A percentile compares a stretch with the other conserved stretches of the same genome.
These are phyloP conservation scores for Elongisporangium prolatum DNA, from an alignment of 352 stramenopile genomes.

Conservation along the genomic window DNA sequence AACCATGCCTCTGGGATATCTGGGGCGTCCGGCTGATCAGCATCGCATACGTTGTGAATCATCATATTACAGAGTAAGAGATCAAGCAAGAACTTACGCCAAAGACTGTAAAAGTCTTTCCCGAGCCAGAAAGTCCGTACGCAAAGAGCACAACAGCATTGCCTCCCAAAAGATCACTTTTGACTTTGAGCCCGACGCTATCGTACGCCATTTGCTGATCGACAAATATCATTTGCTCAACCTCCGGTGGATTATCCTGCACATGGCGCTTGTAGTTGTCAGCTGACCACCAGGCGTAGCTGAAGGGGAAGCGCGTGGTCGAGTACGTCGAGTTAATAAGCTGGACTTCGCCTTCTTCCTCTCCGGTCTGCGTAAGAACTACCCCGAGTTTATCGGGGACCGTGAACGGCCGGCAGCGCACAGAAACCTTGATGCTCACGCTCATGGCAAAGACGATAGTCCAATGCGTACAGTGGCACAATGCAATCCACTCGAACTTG, in stretches of 20 bases:
- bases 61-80: conserved; percentile 1
- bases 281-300: conserved; percentile 92
- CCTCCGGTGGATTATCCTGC: conserved; percentile 48
- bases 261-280: conserved; percentile 91
- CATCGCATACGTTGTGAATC: neutral
- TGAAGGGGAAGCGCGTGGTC: conserved; percentile 91
- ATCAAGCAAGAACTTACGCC: conserved; percentile 29
- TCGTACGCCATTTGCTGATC: conserved; percentile 90
- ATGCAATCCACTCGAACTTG: neutral
- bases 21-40: conserved; percentile 73
- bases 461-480: neutral
- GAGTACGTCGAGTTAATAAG: conserved; percentile 92
- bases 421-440: conserved; percentile 88
- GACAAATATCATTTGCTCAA: conserved; percentile 85
- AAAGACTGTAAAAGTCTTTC: conserved; percentile 94
- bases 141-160: conserved; percentile 94
- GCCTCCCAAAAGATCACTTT: conserved; percentile 83
- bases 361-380: conserved; percentile 84
- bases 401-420: conserved; percentile 85
- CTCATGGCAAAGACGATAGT: conserved; percentile 35
- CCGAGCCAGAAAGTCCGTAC: conserved; percentile 89
- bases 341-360: conserved; percentile 92
- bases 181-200: conserved; percentile 89
- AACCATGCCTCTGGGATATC: conserved; percentile 94
- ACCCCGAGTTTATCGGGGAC: conserved; percentile 90